phyloP scores from a whole-genome alignment of 2,329 filamentous ascomycete species.

The Fusarium armeniacum region DNA sequence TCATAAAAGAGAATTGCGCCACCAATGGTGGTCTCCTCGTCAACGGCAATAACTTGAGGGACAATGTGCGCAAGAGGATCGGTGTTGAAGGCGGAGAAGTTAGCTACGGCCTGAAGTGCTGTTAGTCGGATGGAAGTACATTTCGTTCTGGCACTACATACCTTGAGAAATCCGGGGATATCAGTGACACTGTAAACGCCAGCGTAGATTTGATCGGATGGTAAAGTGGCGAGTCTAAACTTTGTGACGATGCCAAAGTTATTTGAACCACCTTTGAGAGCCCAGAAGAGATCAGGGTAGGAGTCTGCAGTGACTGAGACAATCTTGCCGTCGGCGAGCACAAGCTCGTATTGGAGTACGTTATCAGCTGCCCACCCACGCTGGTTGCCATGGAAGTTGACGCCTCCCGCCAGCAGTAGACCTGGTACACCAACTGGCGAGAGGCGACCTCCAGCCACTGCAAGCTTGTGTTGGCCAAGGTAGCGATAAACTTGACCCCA shows the following conservation, averaged over 20 bases:
- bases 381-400: slow-evolving; percentile 45
- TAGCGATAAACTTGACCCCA: slow-evolving; percentile 43
- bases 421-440: slow-evolving; percentile 39
- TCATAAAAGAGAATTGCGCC: slow-evolving; percentile 36
- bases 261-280: slow-evolving; percentile 54
- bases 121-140: background rate
- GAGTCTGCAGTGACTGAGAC: slow-evolving; percentile 55
- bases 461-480: slow-evolving; percentile 21
- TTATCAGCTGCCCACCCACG: slow-evolving; percentile 51
- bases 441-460: slow-evolving; percentile 36
- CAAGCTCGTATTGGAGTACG: slow-evolving; percentile 58
- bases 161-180: slow-evolving; percentile 27
- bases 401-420: slow-evolving; percentile 35
- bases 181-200: slow-evolving; percentile 31
- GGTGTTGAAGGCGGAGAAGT: slow-evolving; percentile 37
- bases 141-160: rapidly evolving
- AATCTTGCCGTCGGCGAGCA: slow-evolving; percentile 57
- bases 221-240: slow-evolving; percentile 49
- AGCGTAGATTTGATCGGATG: slow-evolving; percentile 31
- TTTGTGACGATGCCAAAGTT: slow-evolving; percentile 57
- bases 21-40: slow-evolving; percentile 32
- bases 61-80: slow-evolving; percentile 37
- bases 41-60: slow-evolving; percentile 29
- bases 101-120: slow-evolving; percentile 20
- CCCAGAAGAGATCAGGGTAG: slow-evolving; percentile 55